Percentiles rank a stretch among this genome's conserved stretches.
Conservation (phyloP, 148 eudicot genomes). For the Linanthus parryae region DNA sequence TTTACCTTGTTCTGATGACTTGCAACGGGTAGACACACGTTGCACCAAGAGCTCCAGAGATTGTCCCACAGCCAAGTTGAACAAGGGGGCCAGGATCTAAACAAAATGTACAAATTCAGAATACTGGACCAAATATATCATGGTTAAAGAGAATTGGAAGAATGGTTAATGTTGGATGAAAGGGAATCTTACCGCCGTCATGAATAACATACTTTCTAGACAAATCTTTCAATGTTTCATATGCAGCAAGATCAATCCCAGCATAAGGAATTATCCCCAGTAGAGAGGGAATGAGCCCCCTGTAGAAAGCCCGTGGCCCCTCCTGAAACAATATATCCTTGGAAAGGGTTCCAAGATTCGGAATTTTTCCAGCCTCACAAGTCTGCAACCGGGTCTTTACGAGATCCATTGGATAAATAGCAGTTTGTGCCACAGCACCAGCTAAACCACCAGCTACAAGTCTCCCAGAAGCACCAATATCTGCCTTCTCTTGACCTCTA, state of each 20-base stretch:
- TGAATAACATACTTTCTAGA: background rate
- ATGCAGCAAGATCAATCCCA: conserved; percentile 77
- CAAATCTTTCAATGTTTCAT: too few relatives aligned
- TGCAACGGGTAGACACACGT: background rate
- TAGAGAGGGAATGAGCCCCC: conserved; percentile 70
- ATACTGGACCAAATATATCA: background rate
- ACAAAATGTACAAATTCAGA: background rate
- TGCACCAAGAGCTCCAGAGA: background rate
- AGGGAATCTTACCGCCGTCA: background rate
- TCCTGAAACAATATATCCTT: conserved; percentile 71
- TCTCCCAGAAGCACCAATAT: conserved; percentile 56
- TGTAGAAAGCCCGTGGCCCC: conserved; percentile 71
- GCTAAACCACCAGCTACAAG: conserved; percentile 77
- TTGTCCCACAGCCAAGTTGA: background rate
- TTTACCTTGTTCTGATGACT: background rate
- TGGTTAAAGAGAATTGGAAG: background rate
- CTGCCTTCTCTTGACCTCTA: conserved; percentile 44
- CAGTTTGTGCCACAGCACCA: conserved; percentile 82
- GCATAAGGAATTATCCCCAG: conserved; percentile 81
- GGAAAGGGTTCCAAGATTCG: conserved; percentile 46
- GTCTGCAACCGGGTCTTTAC: conserved; percentile 82
- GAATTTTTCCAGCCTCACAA: conserved; percentile 45
- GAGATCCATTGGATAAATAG: conserved; percentile 80
- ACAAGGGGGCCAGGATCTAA: background rate
- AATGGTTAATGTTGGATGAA: background rate